Evolutionary conservation across 83 land plant species (phyloP).

Genomic region (Picea mariana): DNA sequence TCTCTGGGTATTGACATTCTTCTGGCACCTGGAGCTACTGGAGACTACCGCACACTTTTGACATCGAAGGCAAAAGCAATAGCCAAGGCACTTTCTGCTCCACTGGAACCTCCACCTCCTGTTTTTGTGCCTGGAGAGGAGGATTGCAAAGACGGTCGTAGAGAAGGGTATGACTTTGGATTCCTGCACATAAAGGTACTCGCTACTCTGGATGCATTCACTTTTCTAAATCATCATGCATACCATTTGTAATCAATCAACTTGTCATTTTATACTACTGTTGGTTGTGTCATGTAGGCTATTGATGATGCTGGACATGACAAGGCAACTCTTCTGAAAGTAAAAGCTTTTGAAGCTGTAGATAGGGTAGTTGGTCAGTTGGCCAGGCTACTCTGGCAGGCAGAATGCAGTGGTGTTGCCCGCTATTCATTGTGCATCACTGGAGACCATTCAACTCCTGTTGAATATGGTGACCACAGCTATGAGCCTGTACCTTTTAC

Average conservation of each 20-base stretch:
- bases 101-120: slow-evolving; percentile 60
- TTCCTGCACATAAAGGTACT: slow-evolving; percentile 95
- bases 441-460: slow-evolving; percentile 99
- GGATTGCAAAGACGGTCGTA: slow-evolving; percentile 63
- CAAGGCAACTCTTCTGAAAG: slow-evolving; percentile 83
- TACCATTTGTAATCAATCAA: background rate
- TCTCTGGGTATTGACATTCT: slow-evolving; percentile 98
- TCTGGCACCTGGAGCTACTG: slow-evolving; percentile 98
- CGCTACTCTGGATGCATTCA: background rate
- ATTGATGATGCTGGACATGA: slow-evolving; percentile 99
- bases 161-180: slow-evolving; percentile 95
- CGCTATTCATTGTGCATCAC: slow-evolving; percentile 84
- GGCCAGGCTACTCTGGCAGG: slow-evolving; percentile 87
- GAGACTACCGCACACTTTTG: slow-evolving; percentile 91
- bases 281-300: slow-evolving; percentile 56
- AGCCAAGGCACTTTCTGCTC: slow-evolving; percentile 90
- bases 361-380: slow-evolving; percentile 87
- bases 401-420: slow-evolving; percentile 59
- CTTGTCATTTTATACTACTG: slow-evolving; percentile 2
- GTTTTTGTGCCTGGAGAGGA: slow-evolving; percentile 95
- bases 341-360: slow-evolving; percentile 87
- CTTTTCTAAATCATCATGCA: background rate
- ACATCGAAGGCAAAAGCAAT: slow-evolving; percentile 94
- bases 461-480: slow-evolving; percentile 99
- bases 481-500: slow-evolving; percentile 95